These are phyloP conservation scores for Bothriochloa decipiens DNA, from an alignment of 176 grass and related monocot genomes.

Conservation along the genomic window DNA sequence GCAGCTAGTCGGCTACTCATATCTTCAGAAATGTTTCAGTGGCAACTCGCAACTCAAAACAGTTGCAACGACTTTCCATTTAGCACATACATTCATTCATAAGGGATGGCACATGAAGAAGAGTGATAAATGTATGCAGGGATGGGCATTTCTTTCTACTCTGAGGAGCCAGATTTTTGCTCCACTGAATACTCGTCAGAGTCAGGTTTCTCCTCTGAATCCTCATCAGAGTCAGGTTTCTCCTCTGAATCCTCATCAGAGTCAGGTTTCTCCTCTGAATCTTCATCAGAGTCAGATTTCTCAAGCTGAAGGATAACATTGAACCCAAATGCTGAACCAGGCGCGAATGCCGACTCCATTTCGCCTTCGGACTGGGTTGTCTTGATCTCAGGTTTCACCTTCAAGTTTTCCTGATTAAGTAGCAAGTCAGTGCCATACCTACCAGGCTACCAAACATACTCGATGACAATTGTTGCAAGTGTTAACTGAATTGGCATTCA, in stretches of 20 bases:
- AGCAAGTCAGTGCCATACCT: slow-evolving; percentile 15
- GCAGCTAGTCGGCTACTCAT: slow-evolving; percentile 3
- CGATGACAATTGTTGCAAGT: neutral
- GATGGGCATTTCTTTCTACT: slow-evolving; percentile 6
- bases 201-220: neutral
- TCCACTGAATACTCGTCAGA: slow-evolving; percentile 23
- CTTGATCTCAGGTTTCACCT: slow-evolving; percentile 64
- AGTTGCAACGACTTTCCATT: slow-evolving; percentile 17
- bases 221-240: slow-evolving; percentile 11
- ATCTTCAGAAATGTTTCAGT: slow-evolving; percentile 39
- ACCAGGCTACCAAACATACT: neutral
- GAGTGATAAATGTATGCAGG: neutral
- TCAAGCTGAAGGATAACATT: slow-evolving; percentile 57
- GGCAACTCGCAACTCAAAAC: slow-evolving; percentile 31
- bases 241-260: slow-evolving; percentile 23
- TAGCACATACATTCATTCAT: slow-evolving; percentile 16
- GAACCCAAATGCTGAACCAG: slow-evolving; percentile 59
- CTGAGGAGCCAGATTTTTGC: slow-evolving; percentile 18
- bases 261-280: neutral
- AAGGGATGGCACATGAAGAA: slow-evolving; percentile 15
- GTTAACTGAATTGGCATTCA: slow-evolving; percentile 30
- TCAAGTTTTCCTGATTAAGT: slow-evolving; percentile 56
- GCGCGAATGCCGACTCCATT: slow-evolving; percentile 62
- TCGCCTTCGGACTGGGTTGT: slow-evolving; percentile 57
- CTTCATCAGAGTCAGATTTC: slow-evolving; percentile 42